Evolutionary conservation across 2,329 filamentous ascomycete genomes (phyloP), one percentile per base, ranked within the genome.

Genomic region (Fusarium lateritium): DNA sequence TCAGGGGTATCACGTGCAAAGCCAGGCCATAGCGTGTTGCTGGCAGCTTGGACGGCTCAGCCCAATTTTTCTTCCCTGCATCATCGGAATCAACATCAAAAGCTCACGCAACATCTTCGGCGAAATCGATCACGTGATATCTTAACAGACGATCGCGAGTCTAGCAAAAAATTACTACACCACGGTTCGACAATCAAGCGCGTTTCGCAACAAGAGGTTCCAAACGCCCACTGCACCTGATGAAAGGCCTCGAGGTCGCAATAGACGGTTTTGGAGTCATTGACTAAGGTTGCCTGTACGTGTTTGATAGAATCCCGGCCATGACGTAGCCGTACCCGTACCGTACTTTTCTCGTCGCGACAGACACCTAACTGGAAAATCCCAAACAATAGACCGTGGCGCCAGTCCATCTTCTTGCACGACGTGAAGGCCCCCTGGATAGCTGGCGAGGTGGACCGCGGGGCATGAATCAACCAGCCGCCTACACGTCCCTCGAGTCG

Each of bases 401-500:
- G 84, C 85, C 85, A 72, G 81, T 87, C 78, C 83, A 86, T 76
- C 81, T 83, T 76, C 77, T 83, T 75, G 80, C 84, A 79, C 83
- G 80, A 83, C 83, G 82, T 79, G 80, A 84, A 81, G 81, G 79
- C 81, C 81, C 82, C 84, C 83, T 86, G 84, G 84, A 85, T 81
- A 79, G 80, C 80, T 82, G 83, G 82, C 84, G 85, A 86, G 84
- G 84, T 77, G 83, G 80, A 81, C 80, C 79, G 77, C 78, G 83
- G 83, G 85, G 83, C 79, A 88, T 88, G 85, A 86, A 83, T 83
- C 80, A 80, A 76, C 79, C 81, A 80, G 85, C 88, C 77, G 84
- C 86, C 76, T 94, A 96, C 82, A 95, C 93, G 77, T 88, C 91
- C 73, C 92, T 97, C 84, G 94, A 97, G 86, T 92, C 91, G 76